Evolutionary conservation across 768 basidiomycete species (phyloP), one percentile per base, ranked within the genome.

Genomic region (Fomitopsis serialis): DNA sequence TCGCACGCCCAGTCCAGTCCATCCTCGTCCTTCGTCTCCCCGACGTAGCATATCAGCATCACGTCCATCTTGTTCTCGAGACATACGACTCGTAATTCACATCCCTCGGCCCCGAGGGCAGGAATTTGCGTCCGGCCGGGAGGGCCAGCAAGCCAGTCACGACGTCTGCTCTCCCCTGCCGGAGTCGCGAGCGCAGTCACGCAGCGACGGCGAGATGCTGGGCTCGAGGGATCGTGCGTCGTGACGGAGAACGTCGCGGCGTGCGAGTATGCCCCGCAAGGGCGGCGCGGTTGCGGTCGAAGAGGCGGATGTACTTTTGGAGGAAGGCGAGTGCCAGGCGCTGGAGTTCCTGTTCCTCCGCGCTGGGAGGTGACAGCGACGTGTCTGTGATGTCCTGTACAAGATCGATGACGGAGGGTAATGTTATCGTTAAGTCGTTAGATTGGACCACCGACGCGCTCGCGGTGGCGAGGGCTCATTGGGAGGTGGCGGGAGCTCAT

Each of bases 221-320:
- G 34, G 19, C 15, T 3, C 22, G 15, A 35, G 42, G 35, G 43
- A 42, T 27, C 46, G 21, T 55, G 44, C 21, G 29, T 23, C n/a
- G 49, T 58, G n/a, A 57, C 29, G 17, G 65, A 66, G 45, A 66
- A 61, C 3, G 54, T 60, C 5, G 63, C 65, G 11, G 42, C 19
- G 29, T 46, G 61, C 0, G 61, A 58, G 52, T 66, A 66, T 12
- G 63, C 63, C 48, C 36, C 4, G 57, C 63, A 3, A 66, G 56
- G 10, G 46, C 47, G 1, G 58, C 45, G 46, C 63, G 63, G 45
- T 66, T 60, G 21, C 19, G 19, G 25, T 55, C 51, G 53, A 62
- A 64, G 2, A 53, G 45, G 27, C 9, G 10, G 36, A 63, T 50
- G 50, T 58, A 66, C 17, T 63, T 66, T 45, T 9, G 51, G 2